Conservation (phyloP, 2,329 filamentous ascomycete genomes). For the Beauveria sp. region DNA sequence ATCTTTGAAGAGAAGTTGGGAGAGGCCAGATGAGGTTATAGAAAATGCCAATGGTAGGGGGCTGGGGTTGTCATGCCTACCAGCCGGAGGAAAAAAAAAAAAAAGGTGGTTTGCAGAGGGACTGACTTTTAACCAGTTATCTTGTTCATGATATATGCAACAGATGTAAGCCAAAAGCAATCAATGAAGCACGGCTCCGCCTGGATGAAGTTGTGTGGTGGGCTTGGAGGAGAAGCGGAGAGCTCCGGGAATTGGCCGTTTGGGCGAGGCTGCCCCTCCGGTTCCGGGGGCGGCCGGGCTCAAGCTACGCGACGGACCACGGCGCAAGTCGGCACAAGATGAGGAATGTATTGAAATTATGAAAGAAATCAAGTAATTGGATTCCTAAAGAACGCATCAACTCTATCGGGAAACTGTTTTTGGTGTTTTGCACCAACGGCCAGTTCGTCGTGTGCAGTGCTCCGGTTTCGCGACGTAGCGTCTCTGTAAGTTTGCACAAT, state of each 20-base stretch:
- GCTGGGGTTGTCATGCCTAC: not conserved
- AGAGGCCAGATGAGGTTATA: not conserved
- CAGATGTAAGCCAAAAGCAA: not conserved
- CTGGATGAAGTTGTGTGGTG: not conserved
- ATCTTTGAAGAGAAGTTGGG: not conserved
- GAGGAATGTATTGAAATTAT: too few species aligned
- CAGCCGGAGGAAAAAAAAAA: not conserved
- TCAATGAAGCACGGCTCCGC: not conserved
- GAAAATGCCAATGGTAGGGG: not conserved
- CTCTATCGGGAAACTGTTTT: too few species aligned
- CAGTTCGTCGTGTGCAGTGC: not conserved
- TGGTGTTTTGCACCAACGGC: not conserved
- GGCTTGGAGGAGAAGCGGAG: not conserved
- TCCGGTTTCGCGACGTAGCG: not conserved
- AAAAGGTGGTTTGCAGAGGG: not conserved
- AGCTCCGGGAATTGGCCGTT: not conserved
- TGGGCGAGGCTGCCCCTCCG: not conserved
- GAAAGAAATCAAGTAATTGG: not conserved
- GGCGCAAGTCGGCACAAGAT: not conserved
- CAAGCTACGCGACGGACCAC: not conserved
- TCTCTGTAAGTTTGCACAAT: not conserved
- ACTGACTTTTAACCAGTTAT: not conserved
- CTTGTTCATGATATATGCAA: not conserved
- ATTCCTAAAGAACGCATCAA: too few species aligned
- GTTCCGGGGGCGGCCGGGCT: slow-evolving; percentile 3